Evolutionary conservation across 2,329 filamentous ascomycete genomes (phyloP).

Genomic region (Ophiocordyceps unilateralis): DNA sequence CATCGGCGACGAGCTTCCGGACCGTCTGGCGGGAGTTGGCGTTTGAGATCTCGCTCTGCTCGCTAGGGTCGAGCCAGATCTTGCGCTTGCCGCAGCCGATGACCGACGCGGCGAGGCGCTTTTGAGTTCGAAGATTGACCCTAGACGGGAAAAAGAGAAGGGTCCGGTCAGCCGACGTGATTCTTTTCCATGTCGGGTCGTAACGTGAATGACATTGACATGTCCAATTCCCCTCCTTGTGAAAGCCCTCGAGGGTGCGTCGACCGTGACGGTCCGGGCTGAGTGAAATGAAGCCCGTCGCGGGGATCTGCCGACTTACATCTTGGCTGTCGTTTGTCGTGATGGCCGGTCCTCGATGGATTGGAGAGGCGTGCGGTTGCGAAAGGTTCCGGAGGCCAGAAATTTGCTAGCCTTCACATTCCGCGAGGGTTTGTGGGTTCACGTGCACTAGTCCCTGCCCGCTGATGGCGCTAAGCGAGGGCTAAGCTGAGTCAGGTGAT

Average conservation of each 20-base stretch:
- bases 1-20: slow-evolving; percentile 99
- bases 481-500: slow-evolving; percentile 14
- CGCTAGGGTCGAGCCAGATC: slow-evolving; percentile 99
- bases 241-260: background rate
- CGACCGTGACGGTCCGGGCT: background rate
- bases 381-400: slow-evolving; percentile 21
- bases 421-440: slow-evolving; percentile 24
- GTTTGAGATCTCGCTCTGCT: slow-evolving; percentile 98
- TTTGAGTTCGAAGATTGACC: slow-evolving; percentile 99
- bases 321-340: slow-evolving; percentile 25
- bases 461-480: slow-evolving; percentile 21
- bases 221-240: background rate
- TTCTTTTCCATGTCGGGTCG: slow-evolving; percentile 3
- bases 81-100: slow-evolving; percentile 99
- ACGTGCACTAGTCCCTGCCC: slow-evolving; percentile 16
- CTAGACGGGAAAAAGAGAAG: slow-evolving; percentile 29
- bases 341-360: slow-evolving; percentile 24
- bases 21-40: slow-evolving; percentile 99
- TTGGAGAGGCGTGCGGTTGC: slow-evolving; percentile 17
- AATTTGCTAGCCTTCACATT: slow-evolving; percentile 21
- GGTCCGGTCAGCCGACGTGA: slow-evolving; percentile 10
- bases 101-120: slow-evolving; percentile 97
- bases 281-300: background rate
- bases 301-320: slow-evolving; percentile 15
- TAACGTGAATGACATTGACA: slow-evolving; percentile 21